Base-by-base conservation (phyloP, 805 yeast species). In the Jamesozyma spencerorum region DNA sequence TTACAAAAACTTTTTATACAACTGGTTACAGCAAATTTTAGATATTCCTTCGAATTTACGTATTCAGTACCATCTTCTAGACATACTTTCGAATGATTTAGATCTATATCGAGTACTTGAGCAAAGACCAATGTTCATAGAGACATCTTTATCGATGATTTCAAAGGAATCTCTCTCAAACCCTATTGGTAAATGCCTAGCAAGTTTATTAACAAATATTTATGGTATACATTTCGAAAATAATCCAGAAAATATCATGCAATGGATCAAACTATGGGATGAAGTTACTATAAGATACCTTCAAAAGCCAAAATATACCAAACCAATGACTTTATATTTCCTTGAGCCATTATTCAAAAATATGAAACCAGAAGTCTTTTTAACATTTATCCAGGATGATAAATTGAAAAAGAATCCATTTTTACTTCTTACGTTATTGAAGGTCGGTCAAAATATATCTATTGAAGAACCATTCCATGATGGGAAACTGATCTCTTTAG, bases 381-480 rank as follows among this genome's bases (percentile, higher is more conserved):
- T 50, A 2, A 39, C 46, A 2, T 72, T 79, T 44, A 41, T 58
- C 2, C 36, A 45, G 31, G 38, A 43, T 20, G 28, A 33, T 30
- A 10, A 64, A 7, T 4, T 14, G 15, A 46, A 49, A 12, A 41
- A 49, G 6, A 63, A 68, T 35, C 51, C 62, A 2, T 53, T 56
- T 3, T 55, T 75, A 1, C 60, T 77, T 30, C 58, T 83, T 11
- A 75, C 78, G 3, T 64, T 79, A 36, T 57, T 81, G 34, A 77
- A 72, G 51, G 70, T 81, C 43, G 90, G 85, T 1, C 84, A 80
- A 55, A 76, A 74, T 31, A 50, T 77, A 18, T 71, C 71, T 1
- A 70, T 79, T 20, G 71, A 68, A 28, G 78, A 75, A 36, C 76
- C 79, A 10, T 69, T 71, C 43, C 64, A 67, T 37, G 53, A 60